Base-by-base conservation (phyloP, 441 rosid genomes). In the Erodium trifolium region DNA sequence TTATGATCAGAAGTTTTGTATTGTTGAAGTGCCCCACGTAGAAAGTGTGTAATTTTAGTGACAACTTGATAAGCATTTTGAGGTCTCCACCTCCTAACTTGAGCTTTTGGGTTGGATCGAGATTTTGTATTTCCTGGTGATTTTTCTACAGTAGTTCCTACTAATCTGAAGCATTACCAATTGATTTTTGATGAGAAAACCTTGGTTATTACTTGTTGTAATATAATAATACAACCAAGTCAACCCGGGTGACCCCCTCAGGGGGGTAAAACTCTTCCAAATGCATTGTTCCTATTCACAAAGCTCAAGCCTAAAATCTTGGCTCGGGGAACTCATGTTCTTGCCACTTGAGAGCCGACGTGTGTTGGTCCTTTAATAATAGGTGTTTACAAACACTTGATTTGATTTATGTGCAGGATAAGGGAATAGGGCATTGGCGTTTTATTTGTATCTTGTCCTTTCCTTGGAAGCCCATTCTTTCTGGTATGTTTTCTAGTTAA, bases 381-480 rank as follows among this genome's bases (percentile, higher is more conserved):
- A 16, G 16, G 63, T 57, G 27, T 17, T 57, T 17, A 2, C 3
- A 57, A 57, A 17, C 63, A 16, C 17, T 57, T 16, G 23, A 57
- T 57, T 17, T 57, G 16, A 47, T 77, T 71, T 73, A 63, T 47
- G 31, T 73, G 59, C 83, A 93, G 98, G 86, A 88, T 69, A 93
- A 88, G 78, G 94, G 96, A 80, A 78, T 91, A 39, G 98, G 96
- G 55, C 93, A 90, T 59, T 92, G 96, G 98, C 79, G 85, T 47
- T 93, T 93, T 72, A 89, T 87, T 72, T 93, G 97, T 75, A 79
- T 84, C 71, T 88, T 93, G 98, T 81, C 90, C 23, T 91, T 93
- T 75, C 98, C 98, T 13, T 93, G 98, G 98, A 88, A 80, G 82
- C 98, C 98, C 37, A 91, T 91, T 77, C 94, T 93, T 72, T 93